Conservation (phyloP, 768 basidiomycete species). For the Mycena venus region DNA sequence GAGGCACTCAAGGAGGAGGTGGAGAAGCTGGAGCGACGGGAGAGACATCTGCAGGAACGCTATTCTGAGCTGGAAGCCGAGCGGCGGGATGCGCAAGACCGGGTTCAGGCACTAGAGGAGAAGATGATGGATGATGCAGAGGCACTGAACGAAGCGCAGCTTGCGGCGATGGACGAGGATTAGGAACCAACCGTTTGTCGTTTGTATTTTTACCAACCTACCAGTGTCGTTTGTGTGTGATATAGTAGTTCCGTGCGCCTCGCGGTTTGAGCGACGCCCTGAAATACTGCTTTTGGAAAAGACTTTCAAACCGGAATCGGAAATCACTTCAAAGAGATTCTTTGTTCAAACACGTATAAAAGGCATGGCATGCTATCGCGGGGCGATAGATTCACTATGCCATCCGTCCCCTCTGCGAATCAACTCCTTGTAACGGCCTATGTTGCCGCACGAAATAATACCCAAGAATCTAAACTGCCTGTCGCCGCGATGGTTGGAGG, state of each 20-base stretch:
- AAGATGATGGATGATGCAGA: slow-evolving; percentile 89
- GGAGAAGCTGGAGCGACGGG: slow-evolving; percentile 80
- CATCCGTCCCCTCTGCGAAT: slow-evolving; percentile 15
- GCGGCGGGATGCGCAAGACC: slow-evolving; percentile 68
- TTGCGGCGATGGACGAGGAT: slow-evolving; percentile 71
- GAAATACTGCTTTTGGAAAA: slow-evolving; percentile 23
- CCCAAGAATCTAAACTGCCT: slow-evolving; percentile 47
- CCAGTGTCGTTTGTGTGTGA: slow-evolving; percentile 18
- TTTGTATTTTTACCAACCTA: slow-evolving; percentile 35
- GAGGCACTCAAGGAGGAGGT: slow-evolving; percentile 91
- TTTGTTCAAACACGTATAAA: slow-evolving; percentile 32
- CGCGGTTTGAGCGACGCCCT: slow-evolving; percentile 12
- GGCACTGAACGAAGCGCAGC: slow-evolving; percentile 81
- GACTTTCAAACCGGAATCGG: neutral
- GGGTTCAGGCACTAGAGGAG: slow-evolving; percentile 82
- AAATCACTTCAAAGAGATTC: slow-evolving; percentile 4
- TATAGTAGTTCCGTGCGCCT: slow-evolving; percentile 17
- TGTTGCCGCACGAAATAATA: slow-evolving; percentile 16
- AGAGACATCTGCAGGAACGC: slow-evolving; percentile 81
- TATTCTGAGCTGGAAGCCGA: slow-evolving; percentile 89
- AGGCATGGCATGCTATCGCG: slow-evolving; percentile 17
- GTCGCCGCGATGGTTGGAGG: slow-evolving; percentile 67
- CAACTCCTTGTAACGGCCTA: slow-evolving; percentile 16
- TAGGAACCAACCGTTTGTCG: slow-evolving; percentile 23
- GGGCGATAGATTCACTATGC: slow-evolving; percentile 10